Base-by-base conservation (phyloP, 1,139 yeast genomes). In the Debaryomyces nepalensis region DNA sequence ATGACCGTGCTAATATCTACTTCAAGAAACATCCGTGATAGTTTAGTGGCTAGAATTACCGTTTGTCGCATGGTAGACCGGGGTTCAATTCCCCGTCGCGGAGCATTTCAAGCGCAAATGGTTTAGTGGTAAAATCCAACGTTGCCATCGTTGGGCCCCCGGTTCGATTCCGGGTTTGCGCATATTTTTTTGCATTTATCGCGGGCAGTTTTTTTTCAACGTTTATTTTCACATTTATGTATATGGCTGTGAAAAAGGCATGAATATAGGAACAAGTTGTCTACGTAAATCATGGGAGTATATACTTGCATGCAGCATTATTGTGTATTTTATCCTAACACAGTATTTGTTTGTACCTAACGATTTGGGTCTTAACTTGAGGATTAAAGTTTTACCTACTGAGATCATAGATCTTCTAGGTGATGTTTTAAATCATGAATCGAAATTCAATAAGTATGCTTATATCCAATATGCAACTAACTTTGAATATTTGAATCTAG, bases 41-140 rank as follows among this genome's bases (percentile, higher is more conserved):
- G 74, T 68, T 68, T 68, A 68, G 73, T 68, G 74, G 73, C 73
- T 68, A 68, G 73, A 68, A 68, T 68, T 64, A 63, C 73, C 73
- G 73, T 68, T 68, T 68, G 73, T 68, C 77, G 75, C 81, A 77
- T 72, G 81, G 81, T 73, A 72, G 81, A 77, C 81, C 82, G 80
- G 82, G 82, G 82, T 77, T 77, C 82, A 73, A 77, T 77, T 77
- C 82, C 82, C 82, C 80, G 82, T 77, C 80, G 76, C 80, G 81
- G 81, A 77, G 82, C 53, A 33, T 42, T 53, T 59, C 23, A n/a
- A 20, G 47, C 47, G 47, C 47, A 43, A 43, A 43, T 43, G 47
- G 47, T 44, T 44, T 44, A 44, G 44, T 44, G 47, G 44, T 44
- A 44, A 44, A 44, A 44, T 44, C 44, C 47, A 41, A 44, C 47